Conservation (phyloP, 345 rosid species). For the Boechera retrofracta region DNA sequence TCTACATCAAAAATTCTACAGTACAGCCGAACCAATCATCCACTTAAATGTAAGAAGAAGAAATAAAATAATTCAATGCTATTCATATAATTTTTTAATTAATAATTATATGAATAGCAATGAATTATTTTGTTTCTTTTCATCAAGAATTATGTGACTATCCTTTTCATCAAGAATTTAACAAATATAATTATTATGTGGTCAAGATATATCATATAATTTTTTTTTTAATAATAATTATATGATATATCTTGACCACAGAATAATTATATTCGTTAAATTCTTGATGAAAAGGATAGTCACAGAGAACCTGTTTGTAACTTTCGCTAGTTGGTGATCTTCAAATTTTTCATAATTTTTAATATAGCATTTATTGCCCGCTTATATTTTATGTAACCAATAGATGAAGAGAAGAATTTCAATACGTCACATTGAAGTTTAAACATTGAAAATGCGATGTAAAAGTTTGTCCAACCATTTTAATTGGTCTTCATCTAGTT, state of each 20-base stretch:
- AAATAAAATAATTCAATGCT: neutral
- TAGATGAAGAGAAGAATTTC: conserved; percentile 42
- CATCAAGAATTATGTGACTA: too few relatives aligned
- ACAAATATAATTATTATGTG: too few relatives aligned
- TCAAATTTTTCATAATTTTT: neutral
- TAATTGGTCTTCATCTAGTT: conserved; percentile 32
- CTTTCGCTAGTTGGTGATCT: conserved; percentile 26
- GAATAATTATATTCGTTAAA: conserved; percentile 5
- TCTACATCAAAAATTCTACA: too few relatives aligned
- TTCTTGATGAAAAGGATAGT: conserved; percentile 27
- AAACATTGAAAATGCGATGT: conserved; percentile 19
- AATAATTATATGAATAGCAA: too few relatives aligned
- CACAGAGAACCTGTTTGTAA: conserved; percentile 28
- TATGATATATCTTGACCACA: neutral
- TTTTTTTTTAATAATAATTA: too few relatives aligned
- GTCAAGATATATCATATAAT: too few relatives aligned
- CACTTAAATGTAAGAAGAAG: neutral
- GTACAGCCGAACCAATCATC: too few relatives aligned
- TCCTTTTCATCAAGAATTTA: too few relatives aligned
- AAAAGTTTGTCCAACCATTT: conserved; percentile 33
- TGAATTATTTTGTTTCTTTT: too few relatives aligned
- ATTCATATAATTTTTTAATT: neutral
- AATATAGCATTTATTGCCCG: conserved; percentile 20
- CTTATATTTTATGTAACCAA: conserved; percentile 27
- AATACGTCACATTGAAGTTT: conserved; percentile 39